Evolutionary conservation across 169 alveolate species (phyloP).

Genomic region (Eimeria praecox): DNA sequence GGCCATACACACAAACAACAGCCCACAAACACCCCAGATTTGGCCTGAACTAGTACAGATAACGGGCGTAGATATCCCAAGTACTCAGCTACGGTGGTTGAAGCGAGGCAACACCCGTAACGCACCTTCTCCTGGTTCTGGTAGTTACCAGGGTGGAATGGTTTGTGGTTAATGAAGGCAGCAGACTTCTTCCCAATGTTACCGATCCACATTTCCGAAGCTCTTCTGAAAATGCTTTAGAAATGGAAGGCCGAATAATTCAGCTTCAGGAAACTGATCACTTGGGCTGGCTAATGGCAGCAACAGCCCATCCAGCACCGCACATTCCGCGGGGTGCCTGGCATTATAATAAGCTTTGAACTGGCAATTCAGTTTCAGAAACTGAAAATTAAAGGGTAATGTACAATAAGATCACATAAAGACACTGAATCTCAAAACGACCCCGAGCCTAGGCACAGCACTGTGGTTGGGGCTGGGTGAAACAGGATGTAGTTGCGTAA

Average conservation of each 20-base stretch:
- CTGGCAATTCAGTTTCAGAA: not conserved
- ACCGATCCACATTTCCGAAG: conserved; percentile 93
- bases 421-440: not conserved
- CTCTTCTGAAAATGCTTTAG: not conserved
- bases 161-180: conserved; percentile 95
- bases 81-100: not conserved
- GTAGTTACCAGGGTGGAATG: conserved; percentile 96
- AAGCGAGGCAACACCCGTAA: not conserved
- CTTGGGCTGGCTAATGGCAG: conserved; percentile 28
- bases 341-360: not conserved
- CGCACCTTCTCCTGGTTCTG: conserved; percentile 95
- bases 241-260: not conserved
- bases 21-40: not conserved
- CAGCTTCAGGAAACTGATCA: not conserved
- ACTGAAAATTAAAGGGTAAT: not conserved
- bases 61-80: not conserved
- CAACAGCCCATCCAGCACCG: not conserved
- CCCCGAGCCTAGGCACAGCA: not conserved
- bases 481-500: not conserved
- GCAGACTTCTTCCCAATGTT: conserved; percentile 95
- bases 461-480: not conserved
- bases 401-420: not conserved
- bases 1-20: not conserved
- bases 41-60: not conserved
- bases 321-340: not conserved